Evolutionary conservation across 2,329 filamentous ascomycete genomes (phyloP).

Genomic region (Fusarium haematococcum): DNA sequence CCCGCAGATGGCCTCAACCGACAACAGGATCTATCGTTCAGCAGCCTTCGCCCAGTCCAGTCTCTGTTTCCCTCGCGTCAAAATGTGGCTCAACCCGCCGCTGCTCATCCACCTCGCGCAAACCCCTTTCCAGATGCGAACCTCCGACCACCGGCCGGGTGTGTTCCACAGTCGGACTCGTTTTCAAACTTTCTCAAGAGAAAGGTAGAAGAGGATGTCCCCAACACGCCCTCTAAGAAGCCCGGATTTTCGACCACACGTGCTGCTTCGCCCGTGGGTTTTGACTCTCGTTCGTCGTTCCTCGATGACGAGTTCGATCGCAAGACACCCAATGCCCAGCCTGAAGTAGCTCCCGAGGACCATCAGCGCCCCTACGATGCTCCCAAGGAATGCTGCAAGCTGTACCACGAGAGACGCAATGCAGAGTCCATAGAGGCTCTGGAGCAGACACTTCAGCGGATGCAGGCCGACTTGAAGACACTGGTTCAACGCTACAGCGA

Average conservation of each 20-base stretch:
- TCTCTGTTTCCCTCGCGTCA: not conserved
- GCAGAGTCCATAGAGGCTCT: not conserved
- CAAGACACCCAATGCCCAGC: not conserved
- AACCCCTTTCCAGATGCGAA: not conserved
- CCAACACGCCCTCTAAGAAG: not conserved
- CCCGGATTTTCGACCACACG: not conserved
- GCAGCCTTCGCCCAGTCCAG: not conserved
- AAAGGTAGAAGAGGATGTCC: not conserved
- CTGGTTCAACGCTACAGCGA: not conserved
- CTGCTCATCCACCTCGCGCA: not conserved
- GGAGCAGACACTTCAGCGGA: not conserved
- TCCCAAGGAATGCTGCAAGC: not conserved
- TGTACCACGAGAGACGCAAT: not conserved
- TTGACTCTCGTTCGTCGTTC: not conserved
- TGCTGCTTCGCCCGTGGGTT: not conserved
- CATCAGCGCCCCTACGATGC: not conserved
- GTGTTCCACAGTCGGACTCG: not conserved
- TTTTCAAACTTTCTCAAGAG: not conserved
- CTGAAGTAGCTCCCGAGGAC: not conserved
- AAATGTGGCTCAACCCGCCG: not conserved
- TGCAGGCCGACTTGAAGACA: not conserved
- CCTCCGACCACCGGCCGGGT: no score
- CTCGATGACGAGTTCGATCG: not conserved
- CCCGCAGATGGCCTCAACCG: not conserved
- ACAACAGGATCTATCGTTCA: not conserved